These are phyloP conservation scores for Mycena kentingensis DNA, from an alignment of 768 basidiomycete species.

Conservation along the genomic window DNA sequence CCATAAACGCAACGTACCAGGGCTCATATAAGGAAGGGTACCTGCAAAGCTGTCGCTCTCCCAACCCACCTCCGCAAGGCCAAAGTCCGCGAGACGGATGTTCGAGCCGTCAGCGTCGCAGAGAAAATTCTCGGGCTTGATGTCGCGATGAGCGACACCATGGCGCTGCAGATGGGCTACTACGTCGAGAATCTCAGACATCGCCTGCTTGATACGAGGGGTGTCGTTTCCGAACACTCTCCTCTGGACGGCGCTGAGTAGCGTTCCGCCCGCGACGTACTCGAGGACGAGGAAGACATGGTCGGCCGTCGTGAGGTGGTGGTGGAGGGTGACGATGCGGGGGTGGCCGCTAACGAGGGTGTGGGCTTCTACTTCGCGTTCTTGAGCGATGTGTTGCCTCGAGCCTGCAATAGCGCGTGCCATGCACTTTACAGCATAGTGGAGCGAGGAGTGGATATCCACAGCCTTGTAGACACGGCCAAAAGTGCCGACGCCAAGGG, in stretches of 20 bases:
- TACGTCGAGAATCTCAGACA: too few relatives aligned
- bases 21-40: conserved; percentile 36
- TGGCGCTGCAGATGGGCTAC: too few relatives aligned
- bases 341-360: conserved; percentile 30
- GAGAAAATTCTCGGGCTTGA: conserved; percentile 63
- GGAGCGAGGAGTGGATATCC: too few relatives aligned
- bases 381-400: too few relatives aligned
- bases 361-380: too few relatives aligned
- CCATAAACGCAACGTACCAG: too few relatives aligned
- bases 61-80: conserved; percentile 45
- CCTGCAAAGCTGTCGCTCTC: conserved; percentile 32
- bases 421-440: too few relatives aligned
- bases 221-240: conserved; percentile 45
- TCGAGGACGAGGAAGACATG: conserved; percentile 50
- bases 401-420: too few relatives aligned
- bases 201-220: conserved; percentile 48
- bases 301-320: conserved; percentile 47
- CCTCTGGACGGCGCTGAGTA: conserved; percentile 46
- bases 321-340: conserved; percentile 49
- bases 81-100: conserved; percentile 57
- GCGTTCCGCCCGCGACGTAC: conserved; percentile 40
- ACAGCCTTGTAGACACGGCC: too few relatives aligned
- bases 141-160: conserved; percentile 57
- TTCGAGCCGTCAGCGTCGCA: conserved; percentile 36
- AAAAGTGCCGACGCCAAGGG: too few relatives aligned